Evolutionary conservation across 2,329 filamentous ascomycete species (phyloP).

Genomic region (Dactylonectria macrodidyma): DNA sequence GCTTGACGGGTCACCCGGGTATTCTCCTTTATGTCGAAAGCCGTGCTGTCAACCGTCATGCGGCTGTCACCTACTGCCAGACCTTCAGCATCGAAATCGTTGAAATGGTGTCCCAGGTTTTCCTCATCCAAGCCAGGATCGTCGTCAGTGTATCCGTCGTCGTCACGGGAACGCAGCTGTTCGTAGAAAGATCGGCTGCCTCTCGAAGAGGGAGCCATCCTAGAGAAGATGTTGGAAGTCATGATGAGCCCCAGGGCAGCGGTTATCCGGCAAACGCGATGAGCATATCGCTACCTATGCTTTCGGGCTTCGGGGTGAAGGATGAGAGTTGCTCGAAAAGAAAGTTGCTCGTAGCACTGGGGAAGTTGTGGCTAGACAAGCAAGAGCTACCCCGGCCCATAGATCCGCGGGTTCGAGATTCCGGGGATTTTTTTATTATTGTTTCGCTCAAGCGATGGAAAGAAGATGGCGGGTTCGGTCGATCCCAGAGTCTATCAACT

Average conservation of each 20-base stretch:
- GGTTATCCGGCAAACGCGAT: constrained; percentile 24
- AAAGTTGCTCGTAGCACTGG: not conserved
- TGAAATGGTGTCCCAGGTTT: constrained; percentile 67
- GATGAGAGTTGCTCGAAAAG: not conserved
- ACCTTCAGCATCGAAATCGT: constrained; percentile 64
- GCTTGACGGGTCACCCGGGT: constrained; percentile 26
- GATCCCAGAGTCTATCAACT: not conserved
- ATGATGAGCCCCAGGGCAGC: constrained; percentile 49
- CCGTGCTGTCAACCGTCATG: constrained; percentile 58
- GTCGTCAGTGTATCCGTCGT: constrained; percentile 58
- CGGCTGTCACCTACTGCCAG: constrained; percentile 63
- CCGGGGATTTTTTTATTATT: not conserved
- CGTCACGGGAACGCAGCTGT: constrained; percentile 60
- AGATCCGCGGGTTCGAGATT: not conserved
- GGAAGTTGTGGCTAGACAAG: not conserved
- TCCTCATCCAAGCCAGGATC: constrained; percentile 66
- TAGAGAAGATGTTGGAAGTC: constrained; percentile 65
- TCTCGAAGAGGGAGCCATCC: constrained; percentile 51
- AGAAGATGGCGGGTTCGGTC: not conserved
- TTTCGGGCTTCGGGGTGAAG: constrained; percentile 10
- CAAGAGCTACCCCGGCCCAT: not conserved
- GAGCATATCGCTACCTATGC: constrained; percentile 36
- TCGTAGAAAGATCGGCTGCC: constrained; percentile 65
- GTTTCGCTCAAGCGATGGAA: not conserved
- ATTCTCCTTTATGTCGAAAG: constrained; percentile 41